phyloP scores from a whole-genome alignment of 2,329 filamentous ascomycete genomes.

The Basipetospora chlamydospora region DNA sequence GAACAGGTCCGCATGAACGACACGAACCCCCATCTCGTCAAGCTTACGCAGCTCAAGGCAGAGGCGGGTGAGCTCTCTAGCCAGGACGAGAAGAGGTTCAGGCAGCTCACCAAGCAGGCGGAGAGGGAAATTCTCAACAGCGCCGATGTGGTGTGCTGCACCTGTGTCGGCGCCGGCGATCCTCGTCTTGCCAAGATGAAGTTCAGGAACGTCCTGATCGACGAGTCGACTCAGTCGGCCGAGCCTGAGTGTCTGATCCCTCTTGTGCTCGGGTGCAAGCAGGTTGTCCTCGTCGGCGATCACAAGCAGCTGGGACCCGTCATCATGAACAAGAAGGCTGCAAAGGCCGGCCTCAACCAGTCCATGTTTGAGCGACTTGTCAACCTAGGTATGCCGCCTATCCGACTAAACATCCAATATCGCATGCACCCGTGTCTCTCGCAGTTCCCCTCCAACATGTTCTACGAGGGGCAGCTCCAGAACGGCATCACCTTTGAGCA shows the following conservation, averaged over 20 bases:
- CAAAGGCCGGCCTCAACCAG: conserved; percentile 92
- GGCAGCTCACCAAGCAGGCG: conserved; percentile 82
- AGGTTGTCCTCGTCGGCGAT: conserved; percentile 95
- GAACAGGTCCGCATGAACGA: conserved; percentile 97
- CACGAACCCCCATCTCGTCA: conserved; percentile 83
- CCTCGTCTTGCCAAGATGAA: conserved; percentile 93
- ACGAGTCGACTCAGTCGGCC: conserved; percentile 95
- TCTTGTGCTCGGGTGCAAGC: conserved; percentile 90
- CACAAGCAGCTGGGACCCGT: conserved; percentile 96
- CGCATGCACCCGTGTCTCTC: conserved; percentile 98
- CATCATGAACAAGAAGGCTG: conserved; percentile 99
- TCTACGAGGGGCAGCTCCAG: conserved; percentile 93
- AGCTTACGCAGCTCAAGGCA: conserved; percentile 82
- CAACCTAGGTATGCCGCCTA: conserved; percentile 77
- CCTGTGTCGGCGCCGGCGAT: conserved; percentile 92
- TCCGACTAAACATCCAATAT: conserved; percentile 91
- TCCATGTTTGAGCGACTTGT: conserved; percentile 97
- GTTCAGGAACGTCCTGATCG: conserved; percentile 93
- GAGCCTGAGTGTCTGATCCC: conserved; percentile 99
- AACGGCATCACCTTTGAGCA: conserved; percentile 89
- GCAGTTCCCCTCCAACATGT: conserved; percentile 98
- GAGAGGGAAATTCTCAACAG: conserved; percentile 92
- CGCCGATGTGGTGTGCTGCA: conserved; percentile 97
- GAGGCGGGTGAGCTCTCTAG: conserved; percentile 85
- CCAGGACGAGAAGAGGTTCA: conserved; percentile 97